phyloP scores from a whole-genome alignment of 225 moss, liverwort and hornwort genomes.

The Antitrichia curtipendula region DNA sequence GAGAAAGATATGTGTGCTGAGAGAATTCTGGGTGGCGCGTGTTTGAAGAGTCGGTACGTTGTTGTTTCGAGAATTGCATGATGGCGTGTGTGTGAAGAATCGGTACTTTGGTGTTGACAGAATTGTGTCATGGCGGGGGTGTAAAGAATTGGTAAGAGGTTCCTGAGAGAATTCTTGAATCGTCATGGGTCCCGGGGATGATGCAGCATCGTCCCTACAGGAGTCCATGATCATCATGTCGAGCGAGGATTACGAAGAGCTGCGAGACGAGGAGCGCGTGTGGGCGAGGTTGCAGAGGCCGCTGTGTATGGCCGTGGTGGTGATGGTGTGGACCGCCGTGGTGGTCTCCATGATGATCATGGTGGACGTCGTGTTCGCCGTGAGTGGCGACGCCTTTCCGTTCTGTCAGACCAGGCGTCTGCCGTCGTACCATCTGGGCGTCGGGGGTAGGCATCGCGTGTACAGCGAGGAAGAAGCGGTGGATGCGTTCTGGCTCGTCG shows the following conservation, averaged over 20 bases:
- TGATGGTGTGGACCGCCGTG: conserved; percentile 44
- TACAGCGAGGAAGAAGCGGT: conserved; percentile 76
- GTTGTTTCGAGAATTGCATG: not conserved
- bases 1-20: not conserved
- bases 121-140: not conserved
- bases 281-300: conserved; percentile 59
- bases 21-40: not conserved
- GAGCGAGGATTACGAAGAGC: conserved; percentile 52
- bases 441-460: not conserved
- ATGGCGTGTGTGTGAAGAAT: not conserved
- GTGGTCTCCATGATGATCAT: conserved; percentile 43
- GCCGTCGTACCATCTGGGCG: conserved; percentile 2
- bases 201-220: conserved; percentile 14
- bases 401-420: conserved; percentile 70
- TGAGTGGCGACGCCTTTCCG: conserved; percentile 49
- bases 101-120: no score
- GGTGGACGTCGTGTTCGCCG: conserved; percentile 69
- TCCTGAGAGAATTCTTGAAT: not conserved
- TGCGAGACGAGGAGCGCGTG: conserved; percentile 53
- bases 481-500: conserved; percentile 71
- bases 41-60: not conserved
- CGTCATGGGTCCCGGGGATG: conserved; percentile 31
- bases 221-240: conserved; percentile 58
- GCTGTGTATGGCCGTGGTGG: conserved; percentile 31
- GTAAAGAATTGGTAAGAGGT: not conserved